Base-by-base conservation (phyloP, 202 grass and related monocot genomes). In the Zoysia matrella region DNA sequence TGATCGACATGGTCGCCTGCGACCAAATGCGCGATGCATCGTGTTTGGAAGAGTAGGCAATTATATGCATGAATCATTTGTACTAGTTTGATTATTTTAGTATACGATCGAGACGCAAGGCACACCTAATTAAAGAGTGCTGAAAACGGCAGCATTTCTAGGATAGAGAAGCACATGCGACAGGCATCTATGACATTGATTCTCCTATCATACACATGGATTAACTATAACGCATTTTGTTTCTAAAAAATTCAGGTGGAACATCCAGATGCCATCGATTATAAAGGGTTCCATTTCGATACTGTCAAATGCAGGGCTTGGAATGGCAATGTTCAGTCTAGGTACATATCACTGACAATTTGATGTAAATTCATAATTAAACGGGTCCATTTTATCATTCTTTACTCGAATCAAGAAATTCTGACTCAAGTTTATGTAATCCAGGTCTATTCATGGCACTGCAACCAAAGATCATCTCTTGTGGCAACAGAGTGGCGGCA, bases 381-480 rank as follows among this genome's bases (percentile, higher is more conserved):
- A 22, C 22, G 22, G 22, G 22, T 22, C 22, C 22, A 22, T 22
- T 14, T 2, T 5, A 1, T 15, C 54, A 1, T 49, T 60, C 0
- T 30, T 76, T 66, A 48, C n/a, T 60, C 46, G 67, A 3, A 16
- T 53, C 52, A 6, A 74, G 47, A 62, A 79, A 30, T 52, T 48
- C 69, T 86, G 52, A 90, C 73, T 7, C 8, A 66, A 39, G 10
- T 61, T 14, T 13, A 66, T 75, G 80, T 16, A 7, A 50, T 42
- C 8, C 66, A 98, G 96, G 96, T 63, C 85, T 98, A 9, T 98
- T 98, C 92, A 98, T 98, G 96, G 96, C 96, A 41, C 95, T 22
- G 22, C 22, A 22, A 22, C 22, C 22, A 22, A 22, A 22, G 22
- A 22, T 22, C 22, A 22, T 22, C 57, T 88, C 96, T 1, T 98